These are phyloP conservation scores for Solanum hybrid DNA, from an alignment of 305 asterid species.

Conservation along the genomic window DNA sequence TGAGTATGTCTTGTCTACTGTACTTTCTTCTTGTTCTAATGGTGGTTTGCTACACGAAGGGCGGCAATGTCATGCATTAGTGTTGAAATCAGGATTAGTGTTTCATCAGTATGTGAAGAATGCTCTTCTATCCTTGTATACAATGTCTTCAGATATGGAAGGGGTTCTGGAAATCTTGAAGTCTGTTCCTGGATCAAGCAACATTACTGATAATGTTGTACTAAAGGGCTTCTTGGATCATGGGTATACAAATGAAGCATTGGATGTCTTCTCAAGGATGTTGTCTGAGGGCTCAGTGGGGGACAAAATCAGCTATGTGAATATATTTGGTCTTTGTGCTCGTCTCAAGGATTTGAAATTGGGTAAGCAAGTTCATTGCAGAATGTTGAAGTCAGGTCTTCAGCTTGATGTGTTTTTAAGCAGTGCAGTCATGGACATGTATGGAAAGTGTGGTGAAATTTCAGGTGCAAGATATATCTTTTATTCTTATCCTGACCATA, in stretches of 20 bases:
- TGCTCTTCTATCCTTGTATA: conserved; percentile 54
- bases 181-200: conserved; percentile 39
- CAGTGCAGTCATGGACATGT: conserved; percentile 55
- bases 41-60: conserved; percentile 50
- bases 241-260: conserved; percentile 33
- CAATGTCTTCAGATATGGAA: conserved; percentile 27
- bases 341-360: conserved; percentile 37
- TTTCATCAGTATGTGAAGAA: conserved; percentile 58
- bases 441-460: conserved; percentile 69
- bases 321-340: conserved; percentile 47
- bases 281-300: conserved; percentile 25
- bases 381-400: conserved; percentile 36
- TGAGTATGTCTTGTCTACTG: conserved; percentile 42
- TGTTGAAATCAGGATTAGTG: conserved; percentile 52
- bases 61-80: conserved; percentile 61
- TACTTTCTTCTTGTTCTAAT: conserved; percentile 51
- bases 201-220: conserved; percentile 52
- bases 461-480: conserved; percentile 32
- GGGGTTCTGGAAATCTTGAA: conserved; percentile 43
- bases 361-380: conserved; percentile 54
- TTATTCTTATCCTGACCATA: conserved; percentile 24
- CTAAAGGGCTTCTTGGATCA: conserved; percentile 43
- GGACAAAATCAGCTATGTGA: conserved; percentile 51
- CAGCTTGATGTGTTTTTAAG: conserved; percentile 40
- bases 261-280: conserved; percentile 35